Conservation (phyloP, 2,329 filamentous ascomycete genomes). For the Cordyceps militaris region DNA sequence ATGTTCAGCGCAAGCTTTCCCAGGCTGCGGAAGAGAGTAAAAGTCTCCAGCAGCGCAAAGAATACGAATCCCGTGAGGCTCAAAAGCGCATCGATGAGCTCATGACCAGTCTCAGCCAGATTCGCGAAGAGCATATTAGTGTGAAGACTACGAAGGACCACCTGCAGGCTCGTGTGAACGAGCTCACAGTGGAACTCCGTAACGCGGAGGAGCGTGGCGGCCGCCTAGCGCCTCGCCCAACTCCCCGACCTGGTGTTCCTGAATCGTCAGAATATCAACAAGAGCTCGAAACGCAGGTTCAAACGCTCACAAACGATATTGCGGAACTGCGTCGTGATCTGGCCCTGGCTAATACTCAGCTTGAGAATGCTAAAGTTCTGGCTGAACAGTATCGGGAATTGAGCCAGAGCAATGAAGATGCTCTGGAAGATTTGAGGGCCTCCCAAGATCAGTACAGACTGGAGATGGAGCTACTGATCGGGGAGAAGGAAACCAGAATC, state of each 20-base stretch:
- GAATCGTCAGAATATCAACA: constrained; percentile 41
- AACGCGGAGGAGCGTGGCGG: constrained; percentile 83
- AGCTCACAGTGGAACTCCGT: constrained; percentile 79
- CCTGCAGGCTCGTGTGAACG: constrained; percentile 79
- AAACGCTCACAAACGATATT: constrained; percentile 77
- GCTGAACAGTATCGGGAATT: constrained; percentile 84
- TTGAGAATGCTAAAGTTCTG: constrained; percentile 74
- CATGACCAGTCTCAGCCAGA: constrained; percentile 67
- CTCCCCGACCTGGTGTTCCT: constrained; percentile 47
- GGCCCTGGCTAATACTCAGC: constrained; percentile 69
- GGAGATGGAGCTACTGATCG: constrained; percentile 69
- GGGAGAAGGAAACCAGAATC: constrained; percentile 73
- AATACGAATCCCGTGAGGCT: constrained; percentile 81
- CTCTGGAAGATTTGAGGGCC: constrained; percentile 68
- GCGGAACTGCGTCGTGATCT: constrained; percentile 82
- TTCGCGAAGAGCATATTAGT: constrained; percentile 78
- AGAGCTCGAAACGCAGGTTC: constrained; percentile 53
- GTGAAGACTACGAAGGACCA: constrained; percentile 86
- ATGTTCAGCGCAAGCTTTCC: constrained; percentile 74
- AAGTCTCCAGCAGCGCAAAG: constrained; percentile 74
- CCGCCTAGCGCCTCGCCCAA: constrained; percentile 73
- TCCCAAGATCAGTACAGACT: constrained; percentile 83
- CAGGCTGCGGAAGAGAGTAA: constrained; percentile 79
- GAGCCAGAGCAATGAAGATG: constrained; percentile 80
- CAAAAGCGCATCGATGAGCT: constrained; percentile 93